These are phyloP conservation scores for Coemansia sp. DNA, from an alignment of 192 early-diverging fungal genomes.

Conservation along the genomic window DNA sequence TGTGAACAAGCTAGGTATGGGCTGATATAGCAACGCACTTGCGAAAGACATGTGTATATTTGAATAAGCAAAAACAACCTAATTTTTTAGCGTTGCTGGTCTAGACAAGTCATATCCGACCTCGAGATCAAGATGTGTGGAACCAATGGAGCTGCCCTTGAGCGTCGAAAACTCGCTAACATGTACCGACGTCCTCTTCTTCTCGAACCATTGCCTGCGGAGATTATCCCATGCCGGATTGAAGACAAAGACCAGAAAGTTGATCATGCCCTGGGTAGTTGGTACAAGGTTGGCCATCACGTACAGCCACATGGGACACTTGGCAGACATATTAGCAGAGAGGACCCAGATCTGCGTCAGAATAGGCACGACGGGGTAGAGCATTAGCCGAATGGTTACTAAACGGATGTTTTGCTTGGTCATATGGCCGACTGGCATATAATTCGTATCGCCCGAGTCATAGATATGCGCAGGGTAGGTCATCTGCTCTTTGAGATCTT, in stretches of 20 bases:
- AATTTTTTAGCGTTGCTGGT: neutral
- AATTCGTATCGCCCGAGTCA: neutral
- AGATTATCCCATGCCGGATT: conserved; percentile 30
- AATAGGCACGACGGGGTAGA: conserved; percentile 36
- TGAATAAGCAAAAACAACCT: neutral
- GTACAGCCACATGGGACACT: conserved; percentile 47
- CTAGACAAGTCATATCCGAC: neutral
- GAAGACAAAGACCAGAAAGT: conserved; percentile 30
- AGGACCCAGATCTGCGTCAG: conserved; percentile 45
- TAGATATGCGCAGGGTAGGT: neutral
- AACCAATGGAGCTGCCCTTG: conserved; percentile 6
- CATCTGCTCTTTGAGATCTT: neutral
- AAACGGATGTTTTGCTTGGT: conserved; percentile 15
- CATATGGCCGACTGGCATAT: neutral
- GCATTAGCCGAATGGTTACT: conserved; percentile 19
- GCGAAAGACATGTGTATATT: neutral
- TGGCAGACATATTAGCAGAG: conserved; percentile 31
- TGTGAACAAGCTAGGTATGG: neutral
- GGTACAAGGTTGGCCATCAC: conserved; percentile 50
- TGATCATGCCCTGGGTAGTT: conserved; percentile 43
- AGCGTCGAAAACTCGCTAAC: neutral
- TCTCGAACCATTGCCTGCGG: neutral
- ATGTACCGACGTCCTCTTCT: neutral
- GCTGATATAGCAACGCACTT: neutral
- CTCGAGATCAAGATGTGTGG: neutral